Evolutionary conservation across 2,329 filamentous ascomycete genomes (phyloP), one percentile per base, ranked within the genome.

Genomic region (Cercospora sp.): DNA sequence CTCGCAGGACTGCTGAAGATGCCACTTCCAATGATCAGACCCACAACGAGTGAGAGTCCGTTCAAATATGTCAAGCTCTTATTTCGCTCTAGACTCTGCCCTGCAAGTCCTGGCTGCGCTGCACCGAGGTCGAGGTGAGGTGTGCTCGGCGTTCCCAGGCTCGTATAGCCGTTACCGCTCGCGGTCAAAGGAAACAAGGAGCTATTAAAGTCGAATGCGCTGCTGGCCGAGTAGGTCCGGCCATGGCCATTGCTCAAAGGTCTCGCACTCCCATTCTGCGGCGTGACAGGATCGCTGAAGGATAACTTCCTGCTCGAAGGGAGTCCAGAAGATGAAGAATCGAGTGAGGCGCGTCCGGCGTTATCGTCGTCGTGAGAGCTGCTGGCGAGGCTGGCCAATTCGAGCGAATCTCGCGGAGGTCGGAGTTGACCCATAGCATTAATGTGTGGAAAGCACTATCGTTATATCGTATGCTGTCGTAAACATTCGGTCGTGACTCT

Each of bases 31-130:
- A 99, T 98, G 73, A 98, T 96, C 71, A 99, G 82, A 1, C 95
- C 94, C 60, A 98, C 87, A 60, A 99, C 91, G 67, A 99, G 84
- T 26, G 93, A 96, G 67, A 99, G 80, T 0, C 95, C 95, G 79
- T 99, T 99, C 58, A 98, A 78, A 77, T 94, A 98, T 30, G 95
- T 98, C 80, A 99, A 82, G 13, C 92, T 97, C 83, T 99, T 99
- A 83, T 97, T 91, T 79, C 93, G 95, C 84, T 99, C 95, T 71
- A 98, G 81, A 48, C 91, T 93, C 62, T 64, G 62, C 30, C 61
- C 60, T 60, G 33, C 42, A 31, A 45, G 20, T 51, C 48, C 48
- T 53, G 23, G 48, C 48, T 31, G 69, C 57, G 62, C 59, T 33
- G 66, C 10, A 51, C 67, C 20, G 85, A 79, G 57, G 28, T 61